These are phyloP conservation scores for Colletotrichum siamense DNA, from an alignment of 2,329 filamentous ascomycete genomes.

Conservation along the genomic window DNA sequence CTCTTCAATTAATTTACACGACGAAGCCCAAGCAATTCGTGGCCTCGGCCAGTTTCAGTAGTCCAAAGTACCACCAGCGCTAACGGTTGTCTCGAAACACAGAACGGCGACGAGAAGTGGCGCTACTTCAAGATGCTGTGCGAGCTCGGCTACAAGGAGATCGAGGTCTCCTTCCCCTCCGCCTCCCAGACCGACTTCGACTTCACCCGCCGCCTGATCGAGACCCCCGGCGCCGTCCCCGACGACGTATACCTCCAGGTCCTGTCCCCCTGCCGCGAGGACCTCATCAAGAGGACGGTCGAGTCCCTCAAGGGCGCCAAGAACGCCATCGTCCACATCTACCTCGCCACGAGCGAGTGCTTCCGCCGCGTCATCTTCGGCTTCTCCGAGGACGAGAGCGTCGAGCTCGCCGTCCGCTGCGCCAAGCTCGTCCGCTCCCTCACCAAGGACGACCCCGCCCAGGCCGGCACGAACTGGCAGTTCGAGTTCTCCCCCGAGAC, in stretches of 20 bases:
- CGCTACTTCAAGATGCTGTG: constrained; percentile 93
- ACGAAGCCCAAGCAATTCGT: background rate
- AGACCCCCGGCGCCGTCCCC: constrained; percentile 82
- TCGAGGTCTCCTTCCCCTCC: constrained; percentile 94
- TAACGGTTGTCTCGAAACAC: constrained; percentile 7
- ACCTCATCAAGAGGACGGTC: constrained; percentile 88
- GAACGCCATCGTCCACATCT: constrained; percentile 94
- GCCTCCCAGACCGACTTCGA: constrained; percentile 96
- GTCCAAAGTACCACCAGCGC: background rate
- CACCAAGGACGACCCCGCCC: constrained; percentile 77
- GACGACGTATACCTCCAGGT: constrained; percentile 94
- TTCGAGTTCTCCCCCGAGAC: constrained; percentile 87
- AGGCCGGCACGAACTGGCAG: constrained; percentile 69
- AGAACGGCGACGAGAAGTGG: constrained; percentile 96
- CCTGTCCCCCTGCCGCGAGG: constrained; percentile 87
- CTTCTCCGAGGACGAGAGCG: constrained; percentile 80
- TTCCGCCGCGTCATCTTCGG: constrained; percentile 92
- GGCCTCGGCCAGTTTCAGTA: background rate
- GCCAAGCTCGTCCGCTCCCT: constrained; percentile 86
- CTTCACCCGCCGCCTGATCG: constrained; percentile 86
- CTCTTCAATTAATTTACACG: background rate
- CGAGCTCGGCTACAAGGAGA: constrained; percentile 95
- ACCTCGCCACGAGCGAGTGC: constrained; percentile 94
- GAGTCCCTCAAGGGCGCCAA: constrained; percentile 88
- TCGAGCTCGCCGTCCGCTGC: constrained; percentile 85